Percentiles rank a stretch among this genome's conserved stretches.
Conservation (phyloP, 176 grass and related monocot species). For the Oryza longistaminata region DNA sequence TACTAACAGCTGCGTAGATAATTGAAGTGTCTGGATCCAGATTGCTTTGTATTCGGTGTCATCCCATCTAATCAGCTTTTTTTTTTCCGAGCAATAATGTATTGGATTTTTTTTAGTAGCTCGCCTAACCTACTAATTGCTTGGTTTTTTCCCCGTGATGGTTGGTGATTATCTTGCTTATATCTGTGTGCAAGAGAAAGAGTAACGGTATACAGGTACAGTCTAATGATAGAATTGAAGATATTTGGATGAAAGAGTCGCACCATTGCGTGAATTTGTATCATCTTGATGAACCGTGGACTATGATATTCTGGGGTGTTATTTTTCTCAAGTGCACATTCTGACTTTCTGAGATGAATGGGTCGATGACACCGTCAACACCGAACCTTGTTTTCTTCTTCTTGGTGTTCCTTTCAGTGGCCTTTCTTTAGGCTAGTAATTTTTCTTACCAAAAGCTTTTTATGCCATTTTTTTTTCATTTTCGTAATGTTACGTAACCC, state of each 20-base stretch:
- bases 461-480: not conserved
- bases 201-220: not conserved
- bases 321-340: not conserved
- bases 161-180: not conserved
- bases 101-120: not conserved
- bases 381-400: not conserved
- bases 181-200: not conserved
- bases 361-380: not conserved
- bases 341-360: not conserved
- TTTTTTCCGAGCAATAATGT: not conserved
- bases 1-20: constrained; percentile 8
- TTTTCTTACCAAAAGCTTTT: not conserved
- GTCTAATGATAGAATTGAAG: not conserved
- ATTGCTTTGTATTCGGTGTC: not conserved
- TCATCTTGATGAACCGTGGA: no score
- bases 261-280: not conserved
- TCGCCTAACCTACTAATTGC: not conserved
- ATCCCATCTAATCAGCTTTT: not conserved
- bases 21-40: not conserved
- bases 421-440: not conserved
- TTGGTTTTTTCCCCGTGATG: not conserved
- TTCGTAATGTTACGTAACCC: not conserved
- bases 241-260: not conserved
- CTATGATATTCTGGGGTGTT: not conserved
- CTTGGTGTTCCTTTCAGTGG: not conserved